Percentiles rank a stretch among this genome's conserved stretches.
Evolutionary conservation across 2,329 filamentous ascomycete genomes (phyloP).

Genomic region (Pyrenochaeta sp.): DNA sequence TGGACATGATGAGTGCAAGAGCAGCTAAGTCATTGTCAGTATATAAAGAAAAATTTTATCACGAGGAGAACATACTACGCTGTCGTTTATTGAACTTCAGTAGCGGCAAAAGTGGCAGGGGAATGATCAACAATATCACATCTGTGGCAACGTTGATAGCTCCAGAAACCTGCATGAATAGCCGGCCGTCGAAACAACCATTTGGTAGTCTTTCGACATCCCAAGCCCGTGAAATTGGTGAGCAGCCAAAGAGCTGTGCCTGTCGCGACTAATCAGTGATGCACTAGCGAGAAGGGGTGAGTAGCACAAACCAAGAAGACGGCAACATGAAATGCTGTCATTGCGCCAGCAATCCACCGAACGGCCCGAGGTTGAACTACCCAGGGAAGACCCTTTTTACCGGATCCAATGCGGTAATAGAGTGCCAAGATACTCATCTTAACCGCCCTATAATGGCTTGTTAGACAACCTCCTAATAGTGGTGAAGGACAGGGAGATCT

Average conservation of each 20-base stretch:
- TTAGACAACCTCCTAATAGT: no score
- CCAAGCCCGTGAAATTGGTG: conserved; percentile 30
- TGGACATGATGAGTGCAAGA: conserved; percentile 35
- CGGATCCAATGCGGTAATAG: conserved; percentile 37
- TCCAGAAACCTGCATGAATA: conserved; percentile 31
- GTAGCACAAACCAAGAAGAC: conserved; percentile 27
- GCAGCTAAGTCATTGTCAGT: conserved; percentile 17
- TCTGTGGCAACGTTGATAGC: conserved; percentile 37
- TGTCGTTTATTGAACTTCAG: conserved; percentile 36
- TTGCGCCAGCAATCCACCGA: conserved; percentile 27
- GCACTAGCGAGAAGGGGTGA: not conserved
- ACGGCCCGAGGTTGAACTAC: conserved; percentile 31
- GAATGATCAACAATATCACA: conserved; percentile 31
- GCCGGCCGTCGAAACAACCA: conserved; percentile 27
- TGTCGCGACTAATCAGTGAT: not conserved
- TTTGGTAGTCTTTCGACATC: conserved; percentile 19
- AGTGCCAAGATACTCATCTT: conserved; percentile 43
- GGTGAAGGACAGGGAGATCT: not conserved
- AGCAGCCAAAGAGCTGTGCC: conserved; percentile 32
- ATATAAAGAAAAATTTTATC: no score
- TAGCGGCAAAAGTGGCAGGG: conserved; percentile 31
- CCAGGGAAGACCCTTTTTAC: conserved; percentile 32
- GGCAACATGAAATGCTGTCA: conserved; percentile 30
- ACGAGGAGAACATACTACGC: conserved; percentile 23
- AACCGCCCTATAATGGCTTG: conserved; percentile 25